Percentiles rank a stretch among this genome's conserved stretches.
phyloP scores from a whole-genome alignment of 1,284 basidiomycete genomes.

The Ceratobasidium theobromae region DNA sequence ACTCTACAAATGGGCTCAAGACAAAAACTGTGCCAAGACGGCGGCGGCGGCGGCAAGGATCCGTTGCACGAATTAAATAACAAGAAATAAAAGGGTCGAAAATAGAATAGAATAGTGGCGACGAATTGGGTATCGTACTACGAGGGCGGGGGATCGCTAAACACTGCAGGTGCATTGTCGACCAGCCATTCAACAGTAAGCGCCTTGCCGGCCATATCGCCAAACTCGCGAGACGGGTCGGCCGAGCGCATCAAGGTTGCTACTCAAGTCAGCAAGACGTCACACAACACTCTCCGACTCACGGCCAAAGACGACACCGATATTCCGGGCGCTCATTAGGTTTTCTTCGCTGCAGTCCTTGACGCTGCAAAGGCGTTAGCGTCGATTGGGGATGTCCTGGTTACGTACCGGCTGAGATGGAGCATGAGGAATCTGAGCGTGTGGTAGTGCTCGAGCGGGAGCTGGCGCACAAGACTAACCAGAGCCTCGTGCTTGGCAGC shows the following conservation, averaged over 20 bases:
- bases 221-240: constrained; percentile 87
- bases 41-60: background rate
- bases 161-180: constrained; percentile 71
- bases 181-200: constrained; percentile 89
- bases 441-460: constrained; percentile 86
- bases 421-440: constrained; percentile 83
- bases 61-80: background rate
- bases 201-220: constrained; percentile 95
- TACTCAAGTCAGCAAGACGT: constrained; percentile 44
- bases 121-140: background rate
- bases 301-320: constrained; percentile 99
- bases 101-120: constrained; percentile 1
- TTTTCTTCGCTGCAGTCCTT: constrained; percentile 72
- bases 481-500: constrained; percentile 63
- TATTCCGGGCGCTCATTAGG: constrained; percentile 91
- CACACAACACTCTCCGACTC: constrained; percentile 46
- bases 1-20: constrained; percentile 30
- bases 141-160: constrained; percentile 35
- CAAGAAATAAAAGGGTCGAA: background rate
- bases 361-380: constrained; percentile 53
- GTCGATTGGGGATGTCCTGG: background rate
- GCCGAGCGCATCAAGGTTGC: constrained; percentile 92
- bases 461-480: constrained; percentile 68
- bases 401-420: constrained; percentile 80
- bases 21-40: constrained; percentile 22